phyloP scores from a whole-genome alignment of 2,329 filamentous ascomycete genomes.

The Colletotrichum sp. region DNA sequence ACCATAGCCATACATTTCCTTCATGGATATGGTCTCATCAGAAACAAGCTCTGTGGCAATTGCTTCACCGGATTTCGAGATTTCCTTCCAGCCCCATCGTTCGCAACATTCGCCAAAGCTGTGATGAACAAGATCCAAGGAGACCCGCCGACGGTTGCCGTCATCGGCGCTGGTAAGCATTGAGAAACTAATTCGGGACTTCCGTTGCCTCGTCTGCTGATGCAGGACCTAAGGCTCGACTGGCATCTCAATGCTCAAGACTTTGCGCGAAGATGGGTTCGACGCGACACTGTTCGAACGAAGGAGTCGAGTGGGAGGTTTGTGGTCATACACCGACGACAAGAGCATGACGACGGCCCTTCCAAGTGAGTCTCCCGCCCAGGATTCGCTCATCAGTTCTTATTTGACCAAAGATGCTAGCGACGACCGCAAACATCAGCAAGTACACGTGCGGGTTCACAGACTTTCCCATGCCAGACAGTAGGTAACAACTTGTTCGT shows the following conservation, averaged over 20 bases:
- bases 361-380: slow-evolving; percentile 26
- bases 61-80: neutral
- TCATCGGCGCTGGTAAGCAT: slow-evolving; percentile 26
- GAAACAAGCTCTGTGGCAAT: neutral
- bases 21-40: neutral
- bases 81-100: neutral
- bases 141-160: slow-evolving; percentile 32
- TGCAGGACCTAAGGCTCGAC: slow-evolving; percentile 24
- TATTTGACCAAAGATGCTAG: slow-evolving; percentile 9
- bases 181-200: neutral
- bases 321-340: slow-evolving; percentile 46
- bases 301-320: slow-evolving; percentile 41
- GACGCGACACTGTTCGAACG: slow-evolving; percentile 43
- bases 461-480: slow-evolving; percentile 46
- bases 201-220: neutral
- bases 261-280: slow-evolving; percentile 46
- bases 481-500: slow-evolving; percentile 15
- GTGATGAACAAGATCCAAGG: neutral
- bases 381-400: neutral
- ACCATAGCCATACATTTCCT: neutral
- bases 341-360: slow-evolving; percentile 35
- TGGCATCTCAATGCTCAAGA: slow-evolving; percentile 39
- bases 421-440: slow-evolving; percentile 37
- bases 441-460: slow-evolving; percentile 43
- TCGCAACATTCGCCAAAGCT: neutral